A percentile compares a stretch with the other conserved stretches of the same genome.
phyloP scores from a whole-genome alignment of 1,139 yeast genomes.

The Geotrichum candidum region DNA sequence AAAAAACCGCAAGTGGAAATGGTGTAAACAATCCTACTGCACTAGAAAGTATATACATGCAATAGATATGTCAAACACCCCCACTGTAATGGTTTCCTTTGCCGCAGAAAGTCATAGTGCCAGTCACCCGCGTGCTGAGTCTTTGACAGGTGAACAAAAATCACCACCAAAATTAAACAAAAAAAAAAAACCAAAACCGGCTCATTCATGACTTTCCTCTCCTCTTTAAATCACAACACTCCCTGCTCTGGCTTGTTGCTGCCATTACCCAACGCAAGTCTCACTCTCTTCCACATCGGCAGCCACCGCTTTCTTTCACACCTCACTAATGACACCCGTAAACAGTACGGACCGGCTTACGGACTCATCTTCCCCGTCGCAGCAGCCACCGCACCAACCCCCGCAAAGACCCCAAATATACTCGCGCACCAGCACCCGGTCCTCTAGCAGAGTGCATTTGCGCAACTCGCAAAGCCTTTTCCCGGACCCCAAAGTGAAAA shows the following conservation, averaged over 20 bases:
- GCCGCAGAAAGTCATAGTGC: neutral
- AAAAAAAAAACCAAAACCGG: neutral
- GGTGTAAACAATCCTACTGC: neutral
- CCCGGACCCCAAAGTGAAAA: neutral
- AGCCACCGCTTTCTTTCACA: neutral
- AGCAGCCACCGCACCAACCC: conserved; percentile 2
- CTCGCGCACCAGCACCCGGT: neutral
- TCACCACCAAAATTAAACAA: neutral
- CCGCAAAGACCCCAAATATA: neutral
- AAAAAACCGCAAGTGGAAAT: neutral
- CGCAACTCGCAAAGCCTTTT: neutral
- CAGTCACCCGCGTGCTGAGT: neutral
- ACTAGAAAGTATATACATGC: neutral
- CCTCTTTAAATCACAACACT: neutral
- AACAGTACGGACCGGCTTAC: conserved; percentile 2
- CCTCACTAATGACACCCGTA: conserved; percentile 9
- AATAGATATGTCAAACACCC: neutral
- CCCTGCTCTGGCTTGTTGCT: neutral
- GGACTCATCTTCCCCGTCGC: neutral
- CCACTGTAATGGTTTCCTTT: neutral
- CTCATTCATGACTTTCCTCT: neutral
- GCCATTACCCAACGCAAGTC: neutral
- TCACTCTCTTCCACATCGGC: neutral
- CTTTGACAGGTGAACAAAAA: neutral
- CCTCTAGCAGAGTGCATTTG: conserved; percentile 4